A percentile compares a stretch with the other conserved stretches of the same genome.
Conservation (phyloP, 208 protist species). For the Acanthamoeba royreba region DNA sequence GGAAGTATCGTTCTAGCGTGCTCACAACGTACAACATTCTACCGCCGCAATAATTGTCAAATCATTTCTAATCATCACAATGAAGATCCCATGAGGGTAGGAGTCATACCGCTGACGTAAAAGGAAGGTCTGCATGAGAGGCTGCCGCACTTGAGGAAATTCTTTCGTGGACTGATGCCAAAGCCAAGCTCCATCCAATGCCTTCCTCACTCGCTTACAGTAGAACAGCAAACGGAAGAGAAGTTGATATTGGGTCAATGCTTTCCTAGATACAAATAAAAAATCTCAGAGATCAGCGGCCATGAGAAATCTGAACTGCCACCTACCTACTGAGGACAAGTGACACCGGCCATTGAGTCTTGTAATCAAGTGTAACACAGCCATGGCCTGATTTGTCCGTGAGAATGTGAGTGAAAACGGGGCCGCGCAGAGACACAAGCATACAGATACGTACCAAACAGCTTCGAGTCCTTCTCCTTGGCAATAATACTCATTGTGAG, state of each 20-base stretch:
- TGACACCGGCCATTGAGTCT: neutral
- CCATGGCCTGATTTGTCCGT: neutral
- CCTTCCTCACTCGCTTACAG: neutral
- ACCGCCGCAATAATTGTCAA: neutral
- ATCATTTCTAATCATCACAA: neutral
- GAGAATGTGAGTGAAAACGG: neutral
- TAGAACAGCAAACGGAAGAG: conserved; percentile 5
- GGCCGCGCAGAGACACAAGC: neutral
- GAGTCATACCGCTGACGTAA: neutral
- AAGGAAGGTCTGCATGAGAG: neutral
- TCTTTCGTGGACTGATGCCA: conserved; percentile 23
- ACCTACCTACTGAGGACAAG: neutral
- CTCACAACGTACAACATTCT: neutral
- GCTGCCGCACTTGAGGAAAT: neutral
- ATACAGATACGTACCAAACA: neutral
- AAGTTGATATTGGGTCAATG: neutral
- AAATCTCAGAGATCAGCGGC: neutral
- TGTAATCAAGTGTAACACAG: neutral
- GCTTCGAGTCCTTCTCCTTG: neutral
- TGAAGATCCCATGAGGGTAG: neutral
- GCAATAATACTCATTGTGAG: neutral
- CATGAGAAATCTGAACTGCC: neutral
- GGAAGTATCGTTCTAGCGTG: conserved; percentile 3
- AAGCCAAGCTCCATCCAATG: neutral
- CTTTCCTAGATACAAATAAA: neutral